Evolutionary conservation across 768 basidiomycete genomes (phyloP).

Genomic region (Lepiota venenata): DNA sequence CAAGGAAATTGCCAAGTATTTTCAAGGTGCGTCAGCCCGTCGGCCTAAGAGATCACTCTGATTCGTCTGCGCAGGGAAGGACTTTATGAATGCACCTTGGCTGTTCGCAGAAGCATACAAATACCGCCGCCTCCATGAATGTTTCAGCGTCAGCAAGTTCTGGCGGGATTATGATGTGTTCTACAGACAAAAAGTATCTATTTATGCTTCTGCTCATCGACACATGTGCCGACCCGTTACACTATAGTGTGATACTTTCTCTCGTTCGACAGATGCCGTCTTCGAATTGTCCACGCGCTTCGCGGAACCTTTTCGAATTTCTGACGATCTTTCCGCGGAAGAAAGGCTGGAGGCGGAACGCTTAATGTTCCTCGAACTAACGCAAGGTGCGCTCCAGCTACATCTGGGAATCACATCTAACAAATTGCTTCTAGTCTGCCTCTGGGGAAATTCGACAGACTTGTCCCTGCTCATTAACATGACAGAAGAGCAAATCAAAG

Average conservation of each 20-base stretch:
- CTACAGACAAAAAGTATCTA: slow-evolving; percentile 81
- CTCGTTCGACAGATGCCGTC: slow-evolving; percentile 87
- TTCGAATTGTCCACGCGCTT: slow-evolving; percentile 94
- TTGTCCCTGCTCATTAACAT: slow-evolving; percentile 94
- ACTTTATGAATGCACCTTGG: slow-evolving; percentile 97
- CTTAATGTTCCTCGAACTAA: slow-evolving; percentile 88
- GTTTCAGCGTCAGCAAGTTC: slow-evolving; percentile 87
- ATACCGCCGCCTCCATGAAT: slow-evolving; percentile 88
- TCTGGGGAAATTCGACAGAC: slow-evolving; percentile 98
- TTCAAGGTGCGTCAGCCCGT: slow-evolving; percentile 59
- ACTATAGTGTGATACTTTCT: slow-evolving; percentile 89
- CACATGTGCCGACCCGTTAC: slow-evolving; percentile 8
- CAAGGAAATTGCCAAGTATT: slow-evolving; percentile 93
- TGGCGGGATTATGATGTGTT: slow-evolving; percentile 94
- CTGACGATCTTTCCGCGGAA: slow-evolving; percentile 45
- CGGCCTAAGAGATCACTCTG: not conserved
- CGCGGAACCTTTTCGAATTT: slow-evolving; percentile 74
- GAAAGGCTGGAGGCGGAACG: slow-evolving; percentile 71
- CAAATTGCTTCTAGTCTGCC: slow-evolving; percentile 58
- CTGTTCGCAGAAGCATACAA: slow-evolving; percentile 95
- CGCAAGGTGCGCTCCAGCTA: slow-evolving; percentile 59
- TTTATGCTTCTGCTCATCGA: not conserved
- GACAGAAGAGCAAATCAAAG: slow-evolving; percentile 96
- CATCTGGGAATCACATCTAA: not conserved
- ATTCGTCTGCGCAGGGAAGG: slow-evolving; percentile 51